Evolutionary conservation across 805 yeast species (phyloP).

Genomic region (Saturnispora quitensis): DNA sequence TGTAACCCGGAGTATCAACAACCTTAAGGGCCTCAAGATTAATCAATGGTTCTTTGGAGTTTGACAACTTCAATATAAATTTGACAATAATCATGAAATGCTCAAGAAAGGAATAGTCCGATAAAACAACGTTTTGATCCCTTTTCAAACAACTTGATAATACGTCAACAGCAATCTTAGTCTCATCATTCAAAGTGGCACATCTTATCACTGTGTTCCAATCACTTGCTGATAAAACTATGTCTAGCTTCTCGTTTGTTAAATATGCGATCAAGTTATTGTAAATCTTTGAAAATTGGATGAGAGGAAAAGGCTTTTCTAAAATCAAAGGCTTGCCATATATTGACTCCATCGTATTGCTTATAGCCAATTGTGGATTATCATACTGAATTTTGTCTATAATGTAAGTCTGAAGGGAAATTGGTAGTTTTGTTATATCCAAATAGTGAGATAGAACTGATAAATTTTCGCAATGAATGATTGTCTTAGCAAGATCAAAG

Average conservation of each 20-base stretch:
- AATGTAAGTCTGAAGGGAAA: slow-evolving; percentile 65
- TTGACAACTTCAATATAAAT: slow-evolving; percentile 22
- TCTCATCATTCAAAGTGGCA: slow-evolving; percentile 19
- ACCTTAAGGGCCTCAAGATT: slow-evolving; percentile 17
- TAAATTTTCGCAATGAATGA: slow-evolving; percentile 30
- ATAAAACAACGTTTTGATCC: slow-evolving; percentile 41
- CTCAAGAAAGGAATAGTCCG: slow-evolving; percentile 43
- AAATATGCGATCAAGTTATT: slow-evolving; percentile 28
- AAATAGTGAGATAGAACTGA: slow-evolving; percentile 37
- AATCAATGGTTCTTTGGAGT: slow-evolving; percentile 22
- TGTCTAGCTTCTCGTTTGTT: slow-evolving; percentile 20
- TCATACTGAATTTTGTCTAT: slow-evolving; percentile 44
- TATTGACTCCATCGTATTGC: slow-evolving; percentile 30
- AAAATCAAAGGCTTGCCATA: slow-evolving; percentile 26
- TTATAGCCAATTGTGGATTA: slow-evolving; percentile 43
- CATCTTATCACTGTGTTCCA: slow-evolving; percentile 25
- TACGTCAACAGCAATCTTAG: slow-evolving; percentile 32
- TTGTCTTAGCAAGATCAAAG: slow-evolving; percentile 11
- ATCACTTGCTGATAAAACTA: slow-evolving; percentile 16
- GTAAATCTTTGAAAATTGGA: slow-evolving; percentile 25
- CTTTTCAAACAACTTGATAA: slow-evolving; percentile 37
- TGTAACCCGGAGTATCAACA: slow-evolving; percentile 10
- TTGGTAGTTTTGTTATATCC: slow-evolving; percentile 69
- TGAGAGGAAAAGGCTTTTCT: slow-evolving; percentile 16
- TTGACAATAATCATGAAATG: slow-evolving; percentile 25